phyloP scores from a whole-genome alignment of 2,329 filamentous ascomycete species.

The Colletotrichum echinochloae region DNA sequence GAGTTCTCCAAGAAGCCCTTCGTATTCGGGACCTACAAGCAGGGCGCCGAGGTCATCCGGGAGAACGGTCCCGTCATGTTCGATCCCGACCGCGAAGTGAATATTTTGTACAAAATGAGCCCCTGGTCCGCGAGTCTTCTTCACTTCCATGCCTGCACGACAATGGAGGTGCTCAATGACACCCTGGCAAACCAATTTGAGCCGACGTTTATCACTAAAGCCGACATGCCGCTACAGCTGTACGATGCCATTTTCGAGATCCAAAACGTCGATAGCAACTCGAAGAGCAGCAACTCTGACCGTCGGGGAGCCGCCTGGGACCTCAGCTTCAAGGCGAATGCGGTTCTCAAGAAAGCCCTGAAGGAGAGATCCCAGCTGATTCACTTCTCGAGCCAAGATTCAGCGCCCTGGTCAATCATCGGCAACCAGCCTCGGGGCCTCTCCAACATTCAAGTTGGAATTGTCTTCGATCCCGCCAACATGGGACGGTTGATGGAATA shows the following conservation, averaged over 20 bases:
- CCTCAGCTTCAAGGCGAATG: conserved; percentile 70
- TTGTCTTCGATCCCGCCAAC: conserved; percentile 79
- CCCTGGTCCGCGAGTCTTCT: conserved; percentile 83
- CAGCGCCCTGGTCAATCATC: conserved; percentile 60
- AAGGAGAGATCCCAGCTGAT: conserved; percentile 80
- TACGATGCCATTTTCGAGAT: conserved; percentile 63
- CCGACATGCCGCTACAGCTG: conserved; percentile 64
- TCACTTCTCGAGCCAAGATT: conserved; percentile 61
- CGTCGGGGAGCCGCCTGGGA: conserved; percentile 57
- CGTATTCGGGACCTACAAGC: conserved; percentile 60
- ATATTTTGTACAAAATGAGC: conserved; percentile 91
- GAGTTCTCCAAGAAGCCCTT: conserved; percentile 78
- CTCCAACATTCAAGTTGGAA: conserved; percentile 68
- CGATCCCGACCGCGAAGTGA: conserved; percentile 79
- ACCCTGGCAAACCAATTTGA: conserved; percentile 84
- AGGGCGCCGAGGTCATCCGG: conserved; percentile 54
- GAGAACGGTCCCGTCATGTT: conserved; percentile 77
- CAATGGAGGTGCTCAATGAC: conserved; percentile 80
- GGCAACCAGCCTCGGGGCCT: conserved; percentile 5
- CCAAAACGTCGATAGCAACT: conserved; percentile 47
- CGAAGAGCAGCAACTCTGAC: conserved; percentile 49
- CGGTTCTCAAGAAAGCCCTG: conserved; percentile 76
- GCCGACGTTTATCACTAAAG: conserved; percentile 80
- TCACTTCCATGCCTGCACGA: conserved; percentile 78
- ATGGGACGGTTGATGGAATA: conserved; percentile 84